phyloP scores from a whole-genome alignment of 2,329 filamentous ascomycete species.

The Sporothrix brasiliensis region DNA sequence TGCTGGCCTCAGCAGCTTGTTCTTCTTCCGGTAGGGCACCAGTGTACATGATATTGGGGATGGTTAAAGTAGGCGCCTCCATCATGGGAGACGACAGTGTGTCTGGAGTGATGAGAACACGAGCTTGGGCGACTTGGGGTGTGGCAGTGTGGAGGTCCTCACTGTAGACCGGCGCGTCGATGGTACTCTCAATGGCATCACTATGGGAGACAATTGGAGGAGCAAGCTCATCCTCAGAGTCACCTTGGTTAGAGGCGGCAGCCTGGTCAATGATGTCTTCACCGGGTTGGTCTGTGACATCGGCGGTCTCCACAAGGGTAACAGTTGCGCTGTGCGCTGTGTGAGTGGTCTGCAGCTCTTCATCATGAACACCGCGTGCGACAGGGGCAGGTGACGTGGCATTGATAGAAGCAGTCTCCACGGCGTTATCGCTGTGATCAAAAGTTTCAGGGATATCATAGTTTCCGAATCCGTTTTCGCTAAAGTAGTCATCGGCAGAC shows the following conservation, averaged over 20 bases:
- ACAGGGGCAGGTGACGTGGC: conserved; percentile 15
- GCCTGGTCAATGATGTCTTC: not conserved
- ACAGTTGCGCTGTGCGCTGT: too few relatives aligned
- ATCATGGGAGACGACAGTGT: conserved; percentile 15
- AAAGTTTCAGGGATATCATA: conserved; percentile 13
- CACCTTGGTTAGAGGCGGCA: not conserved
- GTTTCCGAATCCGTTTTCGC: conserved; percentile 12
- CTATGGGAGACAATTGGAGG: not conserved
- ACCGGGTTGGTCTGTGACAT: not conserved
- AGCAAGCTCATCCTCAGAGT: conserved; percentile 25
- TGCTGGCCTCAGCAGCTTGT: not conserved
- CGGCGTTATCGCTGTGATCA: not conserved
- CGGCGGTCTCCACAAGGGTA: not conserved
- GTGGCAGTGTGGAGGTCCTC: conserved; percentile 12
- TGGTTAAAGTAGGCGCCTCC: conserved; percentile 11
- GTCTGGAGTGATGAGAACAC: not conserved
- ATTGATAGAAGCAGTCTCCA: not conserved
- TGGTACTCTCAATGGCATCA: not conserved
- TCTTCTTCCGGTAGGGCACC: not conserved
- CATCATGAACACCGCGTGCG: not conserved
- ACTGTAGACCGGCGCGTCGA: conserved; percentile 16
- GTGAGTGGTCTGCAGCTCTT: not conserved
- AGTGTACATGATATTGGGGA: not conserved
- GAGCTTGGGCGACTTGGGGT: not conserved
- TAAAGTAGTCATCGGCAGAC: conserved; percentile 21